Evolutionary conservation across 768 basidiomycete genomes (phyloP).

Genomic region (Podaxis sp.): DNA sequence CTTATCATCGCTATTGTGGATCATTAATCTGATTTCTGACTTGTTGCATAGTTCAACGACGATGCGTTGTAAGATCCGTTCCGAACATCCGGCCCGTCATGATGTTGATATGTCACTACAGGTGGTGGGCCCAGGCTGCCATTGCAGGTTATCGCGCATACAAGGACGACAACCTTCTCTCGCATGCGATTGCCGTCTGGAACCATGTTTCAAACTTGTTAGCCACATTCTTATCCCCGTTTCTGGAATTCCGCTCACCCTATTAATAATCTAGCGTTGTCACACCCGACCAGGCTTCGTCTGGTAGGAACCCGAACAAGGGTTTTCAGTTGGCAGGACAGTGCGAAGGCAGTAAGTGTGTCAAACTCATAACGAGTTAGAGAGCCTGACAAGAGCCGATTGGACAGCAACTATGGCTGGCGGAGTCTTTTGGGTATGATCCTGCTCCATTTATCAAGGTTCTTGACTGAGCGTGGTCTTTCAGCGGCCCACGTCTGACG

Average conservation of each 20-base stretch:
- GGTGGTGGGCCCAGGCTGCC: conserved; percentile 59
- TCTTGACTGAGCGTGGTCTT: neutral
- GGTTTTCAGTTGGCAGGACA: conserved; percentile 38
- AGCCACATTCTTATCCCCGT: conserved; percentile 18
- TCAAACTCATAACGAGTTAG: neutral
- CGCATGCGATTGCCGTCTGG: conserved; percentile 49
- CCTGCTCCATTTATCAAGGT: neutral
- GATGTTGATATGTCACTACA: conserved; percentile 8
- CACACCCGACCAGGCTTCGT: conserved; percentile 37
- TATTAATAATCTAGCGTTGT: conserved; percentile 33
- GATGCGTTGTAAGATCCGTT: conserved; percentile 39
- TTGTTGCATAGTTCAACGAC: conserved; percentile 39
- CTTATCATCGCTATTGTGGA: neutral
- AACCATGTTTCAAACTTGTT: conserved; percentile 47
- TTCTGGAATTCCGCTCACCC: neutral
- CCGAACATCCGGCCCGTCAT: neutral
- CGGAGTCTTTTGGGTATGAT: conserved; percentile 53
- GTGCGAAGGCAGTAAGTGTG: conserved; percentile 42
- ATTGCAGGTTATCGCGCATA: conserved; percentile 51
- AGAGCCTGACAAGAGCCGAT: neutral
- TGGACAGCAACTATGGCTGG: conserved; percentile 47
- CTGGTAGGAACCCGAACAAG: conserved; percentile 41
- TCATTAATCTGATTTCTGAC: neutral
- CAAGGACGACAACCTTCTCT: conserved; percentile 38
- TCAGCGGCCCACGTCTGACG: conserved; percentile 43